phyloP scores from a whole-genome alignment of 2,329 filamentous ascomycete species.

The Aspergillus puulaauensis region DNA sequence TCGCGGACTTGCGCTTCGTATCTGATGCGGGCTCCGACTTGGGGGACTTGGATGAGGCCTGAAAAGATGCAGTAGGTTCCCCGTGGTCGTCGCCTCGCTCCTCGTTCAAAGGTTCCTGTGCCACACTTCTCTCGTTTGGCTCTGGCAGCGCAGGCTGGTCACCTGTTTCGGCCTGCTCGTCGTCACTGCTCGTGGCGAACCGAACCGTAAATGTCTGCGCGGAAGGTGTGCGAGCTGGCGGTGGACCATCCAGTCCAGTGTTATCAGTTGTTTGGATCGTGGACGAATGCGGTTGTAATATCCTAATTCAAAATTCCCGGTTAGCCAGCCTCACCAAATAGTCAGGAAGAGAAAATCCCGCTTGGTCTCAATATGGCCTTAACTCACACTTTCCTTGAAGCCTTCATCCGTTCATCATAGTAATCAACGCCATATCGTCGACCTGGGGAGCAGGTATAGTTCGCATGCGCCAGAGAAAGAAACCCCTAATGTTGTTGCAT shows the following conservation, averaged over 20 bases:
- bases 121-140: background rate
- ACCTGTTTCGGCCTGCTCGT: conserved; percentile 9
- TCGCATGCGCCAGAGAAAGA: conserved; percentile 49
- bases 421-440: conserved; percentile 49
- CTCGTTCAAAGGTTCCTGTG: background rate
- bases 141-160: conserved; percentile 1
- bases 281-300: conserved; percentile 11
- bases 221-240: background rate
- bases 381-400: conserved; percentile 41
- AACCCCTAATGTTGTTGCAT: conserved; percentile 39
- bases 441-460: conserved; percentile 46
- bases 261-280: background rate
- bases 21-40: conserved; percentile 7
- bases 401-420: conserved; percentile 54
- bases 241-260: background rate
- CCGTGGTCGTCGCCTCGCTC: background rate
- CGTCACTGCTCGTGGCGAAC: background rate
- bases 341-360: background rate
- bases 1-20: conserved; percentile 18
- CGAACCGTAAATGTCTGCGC: conserved; percentile 15
- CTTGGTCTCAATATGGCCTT: background rate
- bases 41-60: background rate
- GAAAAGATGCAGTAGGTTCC: background rate
- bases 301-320: conserved; percentile 5
- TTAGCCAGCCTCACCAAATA: conserved; percentile 2